Conservation (phyloP, 768 basidiomycete genomes). For the Auricularia sp. region DNA sequence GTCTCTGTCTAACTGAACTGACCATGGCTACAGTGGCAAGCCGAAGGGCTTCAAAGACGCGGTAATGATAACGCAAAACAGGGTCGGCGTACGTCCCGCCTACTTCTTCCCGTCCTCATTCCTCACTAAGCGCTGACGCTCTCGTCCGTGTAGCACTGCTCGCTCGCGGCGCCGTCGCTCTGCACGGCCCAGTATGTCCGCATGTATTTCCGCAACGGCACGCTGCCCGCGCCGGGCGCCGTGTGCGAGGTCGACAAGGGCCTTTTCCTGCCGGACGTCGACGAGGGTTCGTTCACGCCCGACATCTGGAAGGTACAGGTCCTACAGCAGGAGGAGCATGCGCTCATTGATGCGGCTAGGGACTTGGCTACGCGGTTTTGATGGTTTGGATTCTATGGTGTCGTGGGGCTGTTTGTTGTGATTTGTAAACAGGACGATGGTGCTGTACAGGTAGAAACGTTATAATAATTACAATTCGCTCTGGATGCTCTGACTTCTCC, state of each 20-base stretch:
- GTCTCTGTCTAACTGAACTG: no score
- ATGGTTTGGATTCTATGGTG: no score
- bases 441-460: no score
- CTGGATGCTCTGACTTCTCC: no score
- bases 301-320: background rate
- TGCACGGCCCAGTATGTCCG: constrained; percentile 15
- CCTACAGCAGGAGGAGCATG: background rate
- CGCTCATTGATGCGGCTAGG: no score
- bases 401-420: no score
- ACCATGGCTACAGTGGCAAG: background rate
- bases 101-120: no score
- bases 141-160: constrained; percentile 6
- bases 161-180: constrained; percentile 10
- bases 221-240: constrained; percentile 13
- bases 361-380: no score
- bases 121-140: no score
- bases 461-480: no score
- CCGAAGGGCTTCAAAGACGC: constrained; percentile 5
- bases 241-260: constrained; percentile 13
- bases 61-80: constrained; percentile 5
- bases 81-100: background rate
- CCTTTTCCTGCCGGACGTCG: constrained; percentile 6
- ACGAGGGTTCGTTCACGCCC: background rate
- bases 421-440: no score
- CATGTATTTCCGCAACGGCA: constrained; percentile 17